phyloP scores from a whole-genome alignment of 208 protist genomes.

The Wallacemonas rigidus region DNA sequence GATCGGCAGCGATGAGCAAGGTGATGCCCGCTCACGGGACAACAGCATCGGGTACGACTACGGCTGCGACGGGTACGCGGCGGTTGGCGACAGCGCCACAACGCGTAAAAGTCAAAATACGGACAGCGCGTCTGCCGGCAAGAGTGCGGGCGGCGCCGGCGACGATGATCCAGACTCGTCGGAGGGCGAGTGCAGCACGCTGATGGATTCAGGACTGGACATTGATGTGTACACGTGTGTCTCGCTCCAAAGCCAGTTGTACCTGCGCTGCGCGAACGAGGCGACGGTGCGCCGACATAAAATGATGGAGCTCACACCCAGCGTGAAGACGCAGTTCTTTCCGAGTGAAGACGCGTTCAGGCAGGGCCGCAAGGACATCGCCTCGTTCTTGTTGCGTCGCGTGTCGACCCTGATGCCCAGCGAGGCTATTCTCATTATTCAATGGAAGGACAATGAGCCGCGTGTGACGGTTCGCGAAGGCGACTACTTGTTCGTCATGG shows the following conservation, averaged over 20 bases:
- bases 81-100: no score
- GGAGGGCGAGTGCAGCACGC: constrained; percentile 27
- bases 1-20: not conserved
- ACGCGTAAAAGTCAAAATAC: no score
- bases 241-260: constrained; percentile 47
- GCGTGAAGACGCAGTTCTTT: constrained; percentile 24
- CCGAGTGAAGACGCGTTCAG: constrained; percentile 18
- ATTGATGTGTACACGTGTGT: constrained; percentile 66
- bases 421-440: constrained; percentile 20
- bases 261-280: constrained; percentile 56
- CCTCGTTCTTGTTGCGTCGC: constrained; percentile 16
- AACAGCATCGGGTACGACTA: constrained; percentile 14
- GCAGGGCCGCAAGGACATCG: constrained; percentile 29
- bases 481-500: constrained; percentile 18
- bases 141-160: not conserved
- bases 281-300: constrained; percentile 40
- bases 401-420: constrained; percentile 27
- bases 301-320: constrained; percentile 47
- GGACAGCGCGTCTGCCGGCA: not conserved
- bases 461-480: constrained; percentile 30
- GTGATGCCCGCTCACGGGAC: not conserved
- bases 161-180: constrained; percentile 6
- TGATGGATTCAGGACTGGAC: constrained; percentile 38
- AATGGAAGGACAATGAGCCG: constrained; percentile 37
- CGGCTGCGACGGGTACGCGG: not conserved